Evolutionary conservation across 2,329 filamentous ascomycete species (phyloP).

Genomic region (Monosporascus sp.): DNA sequence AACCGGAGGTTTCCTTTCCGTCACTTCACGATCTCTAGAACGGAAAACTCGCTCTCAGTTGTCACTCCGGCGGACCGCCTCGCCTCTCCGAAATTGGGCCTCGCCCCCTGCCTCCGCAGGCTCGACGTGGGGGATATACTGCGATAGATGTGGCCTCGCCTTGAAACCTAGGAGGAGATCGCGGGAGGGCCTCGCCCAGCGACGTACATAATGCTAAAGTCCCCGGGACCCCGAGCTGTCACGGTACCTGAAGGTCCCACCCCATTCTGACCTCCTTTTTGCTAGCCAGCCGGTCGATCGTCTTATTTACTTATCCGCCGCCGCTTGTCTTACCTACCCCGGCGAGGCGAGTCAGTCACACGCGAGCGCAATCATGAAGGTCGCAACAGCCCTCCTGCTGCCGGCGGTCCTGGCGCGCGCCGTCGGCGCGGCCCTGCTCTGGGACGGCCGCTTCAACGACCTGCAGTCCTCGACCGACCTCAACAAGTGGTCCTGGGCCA

Average conservation of each 20-base stretch:
- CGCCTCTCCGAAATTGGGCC: background rate
- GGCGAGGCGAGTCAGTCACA: too few species aligned
- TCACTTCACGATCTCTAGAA: background rate
- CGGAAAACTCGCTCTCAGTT: background rate
- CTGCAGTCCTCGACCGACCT: constrained; percentile 45
- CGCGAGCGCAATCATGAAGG: constrained; percentile 15
- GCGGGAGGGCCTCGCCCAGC: too few species aligned
- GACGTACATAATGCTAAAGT: background rate
- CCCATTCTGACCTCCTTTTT: background rate
- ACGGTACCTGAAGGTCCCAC: background rate
- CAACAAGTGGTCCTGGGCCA: constrained; percentile 56
- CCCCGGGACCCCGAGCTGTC: background rate
- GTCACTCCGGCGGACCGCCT: background rate
- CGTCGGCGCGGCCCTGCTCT: constrained; percentile 43
- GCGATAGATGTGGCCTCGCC: too few species aligned
- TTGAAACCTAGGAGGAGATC: too few species aligned
- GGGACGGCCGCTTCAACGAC: constrained; percentile 57
- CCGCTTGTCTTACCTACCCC: background rate
- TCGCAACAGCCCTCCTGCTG: constrained; percentile 7
- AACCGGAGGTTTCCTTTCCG: background rate
- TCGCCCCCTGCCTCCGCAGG: too few species aligned
- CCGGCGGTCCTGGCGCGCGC: constrained; percentile 11
- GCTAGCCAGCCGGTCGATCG: background rate
- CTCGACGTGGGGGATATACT: too few species aligned
- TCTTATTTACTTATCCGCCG: background rate